Percentiles rank a stretch among this genome's conserved stretches.
These are phyloP conservation scores for Verticillium isaacii DNA, from an alignment of 2,329 filamentous ascomycete species.

Conservation along the genomic window DNA sequence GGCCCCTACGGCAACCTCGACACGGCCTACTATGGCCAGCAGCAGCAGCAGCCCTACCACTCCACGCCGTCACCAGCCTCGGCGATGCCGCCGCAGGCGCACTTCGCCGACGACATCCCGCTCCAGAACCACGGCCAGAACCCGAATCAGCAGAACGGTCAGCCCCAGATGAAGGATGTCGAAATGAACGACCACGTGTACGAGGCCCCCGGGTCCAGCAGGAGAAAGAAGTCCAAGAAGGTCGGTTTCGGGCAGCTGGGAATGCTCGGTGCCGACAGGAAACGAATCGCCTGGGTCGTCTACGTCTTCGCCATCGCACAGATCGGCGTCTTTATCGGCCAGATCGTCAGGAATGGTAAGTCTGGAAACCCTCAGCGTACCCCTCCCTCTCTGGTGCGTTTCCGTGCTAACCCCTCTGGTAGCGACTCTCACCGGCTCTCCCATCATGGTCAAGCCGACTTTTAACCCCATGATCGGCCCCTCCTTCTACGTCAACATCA, in stretches of 20 bases:
- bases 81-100: conserved; percentile 19
- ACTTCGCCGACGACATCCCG: conserved; percentile 48
- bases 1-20: conserved; percentile 36
- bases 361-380: conserved; percentile 4
- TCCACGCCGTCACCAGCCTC: conserved; percentile 24
- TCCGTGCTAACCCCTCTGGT: conserved; percentile 4
- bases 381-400: too few relatives aligned
- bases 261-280: conserved; percentile 52
- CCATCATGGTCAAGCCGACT: conserved; percentile 72
- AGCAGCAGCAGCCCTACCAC: conserved; percentile 22
- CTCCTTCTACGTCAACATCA: conserved; percentile 84
- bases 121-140: conserved; percentile 40
- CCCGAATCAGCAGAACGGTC: background rate
- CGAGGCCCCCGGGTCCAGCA: conserved; percentile 35
- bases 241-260: conserved; percentile 55
- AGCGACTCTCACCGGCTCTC: conserved; percentile 73
- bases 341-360: conserved; percentile 80
- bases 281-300: conserved; percentile 71
- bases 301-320: conserved; percentile 76
- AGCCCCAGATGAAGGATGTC: conserved; percentile 29
- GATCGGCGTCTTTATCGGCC: conserved; percentile 79
- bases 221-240: conserved; percentile 29
- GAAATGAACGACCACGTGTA: conserved; percentile 55
- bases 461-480: conserved; percentile 99
- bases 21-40: conserved; percentile 49